These are phyloP conservation scores for Aeminium ludgeri DNA, from an alignment of 495 filamentous ascomycete genomes.

Conservation along the genomic window DNA sequence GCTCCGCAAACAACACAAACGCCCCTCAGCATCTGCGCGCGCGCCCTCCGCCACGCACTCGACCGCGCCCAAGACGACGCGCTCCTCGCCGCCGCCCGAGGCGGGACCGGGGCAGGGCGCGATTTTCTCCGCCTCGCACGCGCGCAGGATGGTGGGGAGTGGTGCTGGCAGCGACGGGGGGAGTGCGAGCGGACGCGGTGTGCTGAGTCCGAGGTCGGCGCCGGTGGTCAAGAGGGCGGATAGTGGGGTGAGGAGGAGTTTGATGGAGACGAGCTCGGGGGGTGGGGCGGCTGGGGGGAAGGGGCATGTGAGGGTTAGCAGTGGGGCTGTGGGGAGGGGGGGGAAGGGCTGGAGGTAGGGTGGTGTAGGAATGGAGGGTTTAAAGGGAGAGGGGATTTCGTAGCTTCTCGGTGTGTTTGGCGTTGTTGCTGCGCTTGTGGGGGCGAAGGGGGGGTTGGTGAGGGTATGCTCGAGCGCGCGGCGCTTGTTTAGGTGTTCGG, in stretches of 20 bases:
- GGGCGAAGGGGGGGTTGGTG: no score
- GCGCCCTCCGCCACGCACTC: conserved; percentile 44
- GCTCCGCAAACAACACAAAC: conserved; percentile 4
- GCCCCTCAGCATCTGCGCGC: conserved; percentile 35
- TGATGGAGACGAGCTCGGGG: background rate
- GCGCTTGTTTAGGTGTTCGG: no score
- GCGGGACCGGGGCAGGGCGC: conserved; percentile 27
- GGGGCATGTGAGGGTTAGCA: conserved; percentile 6
- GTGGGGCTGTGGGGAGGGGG: no score
- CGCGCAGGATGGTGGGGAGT: conserved; percentile 54
- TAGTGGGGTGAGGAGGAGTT: conserved; percentile 3
- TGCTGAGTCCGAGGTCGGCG: conserved; percentile 48
- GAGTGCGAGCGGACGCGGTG: conserved; percentile 33
- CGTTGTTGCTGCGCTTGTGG: no score
- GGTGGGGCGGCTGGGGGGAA: background rate
- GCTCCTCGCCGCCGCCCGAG: conserved; percentile 7
- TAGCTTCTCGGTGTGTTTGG: no score
- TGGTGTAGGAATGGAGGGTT: no score
- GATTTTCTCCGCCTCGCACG: conserved; percentile 53
- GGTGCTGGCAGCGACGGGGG: conserved; percentile 50
- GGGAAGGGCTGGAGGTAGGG: no score
- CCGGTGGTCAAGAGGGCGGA: conserved; percentile 44
- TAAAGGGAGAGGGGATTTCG: no score
- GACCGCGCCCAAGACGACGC: no score
- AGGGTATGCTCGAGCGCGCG: no score